These are phyloP conservation scores for Zasmidium cellare DNA, from an alignment of 2,329 filamentous ascomycete genomes.

Conservation along the genomic window DNA sequence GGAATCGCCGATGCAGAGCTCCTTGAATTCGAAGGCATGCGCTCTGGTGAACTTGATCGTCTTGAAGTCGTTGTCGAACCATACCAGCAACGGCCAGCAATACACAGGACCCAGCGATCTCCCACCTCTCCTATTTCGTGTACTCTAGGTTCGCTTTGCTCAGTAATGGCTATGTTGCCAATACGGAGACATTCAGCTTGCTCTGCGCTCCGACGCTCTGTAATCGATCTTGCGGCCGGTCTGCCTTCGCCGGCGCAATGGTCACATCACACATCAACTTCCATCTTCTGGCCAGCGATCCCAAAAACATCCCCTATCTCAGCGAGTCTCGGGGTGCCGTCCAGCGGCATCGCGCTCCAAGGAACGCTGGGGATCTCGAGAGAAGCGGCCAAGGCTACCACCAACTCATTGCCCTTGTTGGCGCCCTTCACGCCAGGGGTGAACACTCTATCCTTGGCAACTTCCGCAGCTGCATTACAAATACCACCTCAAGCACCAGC, in stretches of 20 bases:
- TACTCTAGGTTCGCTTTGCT: neutral
- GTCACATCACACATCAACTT: neutral
- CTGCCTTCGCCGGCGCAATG: neutral
- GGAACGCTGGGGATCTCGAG: neutral
- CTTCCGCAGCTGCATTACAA: too few relatives aligned
- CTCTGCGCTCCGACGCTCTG: neutral
- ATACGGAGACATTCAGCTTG: conserved; percentile 3
- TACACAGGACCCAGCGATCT: neutral
- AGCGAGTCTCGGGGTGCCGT: neutral
- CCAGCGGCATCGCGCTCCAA: neutral
- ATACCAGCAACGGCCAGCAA: conserved; percentile 5
- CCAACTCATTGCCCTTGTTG: neutral
- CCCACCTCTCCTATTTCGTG: neutral
- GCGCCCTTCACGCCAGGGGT: neutral
- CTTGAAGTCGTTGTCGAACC: neutral
- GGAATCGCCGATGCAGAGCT: conserved; percentile 13
- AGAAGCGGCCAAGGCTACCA: neutral
- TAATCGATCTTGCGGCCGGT: neutral
- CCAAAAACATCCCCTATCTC: neutral
- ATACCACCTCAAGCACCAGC: too few relatives aligned
- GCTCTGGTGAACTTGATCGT: neutral
- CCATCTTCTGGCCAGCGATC: neutral
- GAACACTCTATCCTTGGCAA: neutral
- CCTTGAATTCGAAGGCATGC: conserved; percentile 13
- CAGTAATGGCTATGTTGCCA: conserved; percentile 3